Conservation (phyloP, 129 eudicot species). For the Artemisia tridentata region DNA sequence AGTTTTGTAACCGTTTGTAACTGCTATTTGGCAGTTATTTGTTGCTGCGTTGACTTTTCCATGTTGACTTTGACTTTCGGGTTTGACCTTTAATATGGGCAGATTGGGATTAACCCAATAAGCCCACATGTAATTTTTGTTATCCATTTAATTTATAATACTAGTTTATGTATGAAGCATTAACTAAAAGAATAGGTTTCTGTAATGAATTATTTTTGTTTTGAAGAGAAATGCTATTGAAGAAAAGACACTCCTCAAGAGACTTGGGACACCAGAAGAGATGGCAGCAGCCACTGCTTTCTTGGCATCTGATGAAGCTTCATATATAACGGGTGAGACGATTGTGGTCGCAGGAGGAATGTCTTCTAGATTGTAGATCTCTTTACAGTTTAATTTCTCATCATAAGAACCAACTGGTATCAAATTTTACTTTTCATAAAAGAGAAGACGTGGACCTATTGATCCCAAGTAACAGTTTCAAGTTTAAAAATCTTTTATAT, state of each 20-base stretch:
- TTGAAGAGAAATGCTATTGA: not conserved
- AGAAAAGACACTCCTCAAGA: slow-evolving; percentile 47
- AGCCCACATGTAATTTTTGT: too few species aligned
- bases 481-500: not conserved
- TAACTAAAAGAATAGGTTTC: too few species aligned
- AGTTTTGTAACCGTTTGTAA: too few species aligned
- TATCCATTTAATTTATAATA: too few species aligned
- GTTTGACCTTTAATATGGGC: too few species aligned
- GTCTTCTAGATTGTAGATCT: slow-evolving; percentile 64
- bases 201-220: too few species aligned
- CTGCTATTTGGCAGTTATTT: too few species aligned
- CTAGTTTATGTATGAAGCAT: too few species aligned
- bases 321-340: slow-evolving; percentile 90
- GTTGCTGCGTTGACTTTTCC: too few species aligned
- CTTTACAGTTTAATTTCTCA: not conserved
- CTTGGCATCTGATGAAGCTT: slow-evolving; percentile 86
- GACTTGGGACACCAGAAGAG: slow-evolving; percentile 90
- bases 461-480: not conserved
- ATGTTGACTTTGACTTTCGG: too few species aligned
- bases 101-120: too few species aligned
- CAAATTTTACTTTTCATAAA: not conserved
- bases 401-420: not conserved
- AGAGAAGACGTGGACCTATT: not conserved
- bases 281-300: slow-evolving; percentile 90
- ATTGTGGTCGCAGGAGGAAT: slow-evolving; percentile 87